These are phyloP conservation scores for Macrophomina tecta DNA, from an alignment of 2,329 filamentous ascomycete genomes.

Conservation along the genomic window DNA sequence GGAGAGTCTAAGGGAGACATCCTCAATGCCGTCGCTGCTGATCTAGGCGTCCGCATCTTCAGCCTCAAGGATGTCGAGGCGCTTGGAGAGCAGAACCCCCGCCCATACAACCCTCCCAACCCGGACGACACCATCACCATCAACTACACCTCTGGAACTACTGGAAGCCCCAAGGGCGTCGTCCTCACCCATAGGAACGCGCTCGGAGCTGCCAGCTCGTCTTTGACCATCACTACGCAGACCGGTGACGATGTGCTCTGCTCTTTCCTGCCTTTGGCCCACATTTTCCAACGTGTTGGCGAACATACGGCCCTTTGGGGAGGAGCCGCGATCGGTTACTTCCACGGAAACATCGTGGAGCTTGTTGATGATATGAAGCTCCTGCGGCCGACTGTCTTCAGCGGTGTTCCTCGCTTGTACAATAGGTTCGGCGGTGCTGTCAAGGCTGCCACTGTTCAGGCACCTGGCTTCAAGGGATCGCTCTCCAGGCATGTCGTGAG, in stretches of 20 bases:
- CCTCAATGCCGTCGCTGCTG: constrained; percentile 74
- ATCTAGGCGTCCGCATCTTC: constrained; percentile 78
- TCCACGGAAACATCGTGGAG: constrained; percentile 86
- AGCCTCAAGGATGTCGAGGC: constrained; percentile 82
- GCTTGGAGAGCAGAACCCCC: constrained; percentile 73
- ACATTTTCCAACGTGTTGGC: constrained; percentile 87
- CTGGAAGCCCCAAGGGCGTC: constrained; percentile 82
- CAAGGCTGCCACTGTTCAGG: constrained; percentile 77
- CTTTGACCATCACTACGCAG: constrained; percentile 60
- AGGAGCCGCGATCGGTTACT: constrained; percentile 83
- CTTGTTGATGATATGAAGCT: constrained; percentile 91
- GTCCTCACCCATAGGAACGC: constrained; percentile 82
- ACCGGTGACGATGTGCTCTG: constrained; percentile 69
- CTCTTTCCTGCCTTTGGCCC: constrained; percentile 91
- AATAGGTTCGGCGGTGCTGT: constrained; percentile 89
- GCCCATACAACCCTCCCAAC: constrained; percentile 72
- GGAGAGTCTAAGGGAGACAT: constrained; percentile 81
- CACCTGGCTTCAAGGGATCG: constrained; percentile 78
- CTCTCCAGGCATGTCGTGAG: constrained; percentile 80
- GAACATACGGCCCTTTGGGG: constrained; percentile 77
- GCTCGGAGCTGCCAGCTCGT: constrained; percentile 71
- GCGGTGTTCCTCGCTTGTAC: constrained; percentile 88
- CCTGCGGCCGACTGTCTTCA: constrained; percentile 80
- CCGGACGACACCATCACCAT: constrained; percentile 84
- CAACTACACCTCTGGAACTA: constrained; percentile 90